phyloP scores from a whole-genome alignment of 495 filamentous ascomycete species.

The Annulohypoxylon stygium region DNA sequence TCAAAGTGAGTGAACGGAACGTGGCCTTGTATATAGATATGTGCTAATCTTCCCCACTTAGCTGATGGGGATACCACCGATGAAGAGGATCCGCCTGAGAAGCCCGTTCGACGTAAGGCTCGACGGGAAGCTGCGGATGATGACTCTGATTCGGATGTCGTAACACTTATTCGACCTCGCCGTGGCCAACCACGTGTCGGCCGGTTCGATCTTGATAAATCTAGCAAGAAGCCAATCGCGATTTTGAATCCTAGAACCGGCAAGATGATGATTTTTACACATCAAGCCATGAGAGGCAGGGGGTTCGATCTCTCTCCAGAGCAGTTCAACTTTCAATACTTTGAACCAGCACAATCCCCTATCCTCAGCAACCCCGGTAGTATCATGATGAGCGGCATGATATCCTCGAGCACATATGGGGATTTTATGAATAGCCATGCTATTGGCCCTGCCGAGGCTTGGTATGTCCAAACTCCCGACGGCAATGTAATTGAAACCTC shows the following conservation, averaged over 20 bases:
- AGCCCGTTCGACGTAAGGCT: conserved; percentile 67
- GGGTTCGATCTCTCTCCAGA: conserved; percentile 62
- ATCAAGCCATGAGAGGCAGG: conserved; percentile 49
- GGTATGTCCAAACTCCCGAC: conserved; percentile 76
- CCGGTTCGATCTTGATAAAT: conserved; percentile 66
- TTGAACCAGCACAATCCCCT: conserved; percentile 66
- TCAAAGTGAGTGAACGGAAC: conserved; percentile 72
- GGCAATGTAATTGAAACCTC: conserved; percentile 52
- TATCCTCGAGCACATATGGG: conserved; percentile 64
- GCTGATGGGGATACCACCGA: conserved; percentile 85
- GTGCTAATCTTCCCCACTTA: conserved; percentile 69
- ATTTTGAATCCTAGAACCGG: conserved; percentile 77
- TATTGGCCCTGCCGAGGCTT: conserved; percentile 80
- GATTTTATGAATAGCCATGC: conserved; percentile 73
- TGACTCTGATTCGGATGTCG: conserved; percentile 60
- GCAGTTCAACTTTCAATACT: conserved; percentile 60
- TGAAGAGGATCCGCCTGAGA: conserved; percentile 79
- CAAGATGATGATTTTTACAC: conserved; percentile 75
- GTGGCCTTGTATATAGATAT: conserved; percentile 24
- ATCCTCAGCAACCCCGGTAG: conserved; percentile 77
- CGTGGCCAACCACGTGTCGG: conserved; percentile 63
- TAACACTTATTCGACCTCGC: conserved; percentile 55
- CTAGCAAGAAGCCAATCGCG: conserved; percentile 77
- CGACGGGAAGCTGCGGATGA: conserved; percentile 54
- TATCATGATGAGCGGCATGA: conserved; percentile 80